Evolutionary conservation across 352 stramenopile genomes (phyloP), one percentile per base, ranked within the genome.

Genomic region (Globisporangium rhizosaccharum): DNA sequence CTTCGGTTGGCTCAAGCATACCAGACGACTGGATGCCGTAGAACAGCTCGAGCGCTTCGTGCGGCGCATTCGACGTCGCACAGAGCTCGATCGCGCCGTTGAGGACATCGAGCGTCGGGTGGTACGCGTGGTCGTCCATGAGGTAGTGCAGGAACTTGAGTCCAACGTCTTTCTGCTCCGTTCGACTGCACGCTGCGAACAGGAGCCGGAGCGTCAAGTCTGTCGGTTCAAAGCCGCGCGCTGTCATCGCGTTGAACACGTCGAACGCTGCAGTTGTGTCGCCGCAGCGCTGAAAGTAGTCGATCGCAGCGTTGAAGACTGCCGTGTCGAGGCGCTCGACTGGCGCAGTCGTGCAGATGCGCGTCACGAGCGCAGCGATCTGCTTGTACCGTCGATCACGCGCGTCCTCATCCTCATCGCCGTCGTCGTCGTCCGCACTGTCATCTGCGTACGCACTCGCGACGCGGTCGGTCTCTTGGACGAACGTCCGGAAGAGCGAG

Each of bases 291-390:
- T 85, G 70, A 25, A 83, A 83, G 51, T 73, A 88, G 53, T 88
- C 80, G 44, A 92, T 75, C 2, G 69, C 80, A 26, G 80, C 74
- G 56, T 90, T 90, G 37, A 84, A 80, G 28, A 89, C 82, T 18
- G 70, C 72, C 15, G 69, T 50, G 18, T 85, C 70, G 23, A 92
- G 46, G 17, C 61, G 64, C 14, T 62, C 33, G 5, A 60, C 10
- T 0, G 75, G 68, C 11, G 73, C 72, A 18, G 80, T 67, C 26
- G 55, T 64, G 33, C 80, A 92, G 9, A 79, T 74, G 8, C 56
- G 68, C 33, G 72, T 71, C 44, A 92, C 72, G 39, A 82, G 61
- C 49, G 44, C 8, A 68, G 52, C 10, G 67, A 67, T 50, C 49
- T 51, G 49, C 11, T 51, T 7, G 23, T 49, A 33, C 60, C 71